Base-by-base conservation (phyloP, 371 early-diverging fungal genomes). In the Apophysomyces elegans region DNA sequence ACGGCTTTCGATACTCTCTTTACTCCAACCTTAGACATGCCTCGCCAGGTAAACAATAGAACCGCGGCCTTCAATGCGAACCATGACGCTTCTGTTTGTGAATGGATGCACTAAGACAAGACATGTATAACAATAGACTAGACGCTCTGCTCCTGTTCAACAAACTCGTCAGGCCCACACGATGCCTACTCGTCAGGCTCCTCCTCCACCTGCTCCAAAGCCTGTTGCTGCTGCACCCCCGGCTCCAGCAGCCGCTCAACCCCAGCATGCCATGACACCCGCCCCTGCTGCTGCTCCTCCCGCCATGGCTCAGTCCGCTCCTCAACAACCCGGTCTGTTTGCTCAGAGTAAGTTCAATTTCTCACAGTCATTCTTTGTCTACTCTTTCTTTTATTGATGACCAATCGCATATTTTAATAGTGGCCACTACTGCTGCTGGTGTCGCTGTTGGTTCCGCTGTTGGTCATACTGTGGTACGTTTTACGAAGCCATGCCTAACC, bases 391-490 rank as follows among this genome's bases (percentile, higher is more conserved):
- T 37, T 16, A 44, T n/a, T 45, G 16, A 45, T 12, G 46, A 45
- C 13, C 12, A 14, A 45, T 45, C 16, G 14, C 54, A 16, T 43
- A 2, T 39, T 26, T 37, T 12, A 18, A 9, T 38, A 69, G 69
- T 94, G 93, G 96, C 95, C 26, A 82, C 94, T n/a, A 96, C 95
- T 26, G 97, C 96, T 54, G 97, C 93, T 61, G 95, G 95, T 80
- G 95, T 96, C 59, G 97, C 96, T 64, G 91, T 95, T 26, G 96
- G 96, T 69, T 87, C 88, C 35, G 89, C 95, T 44, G 88, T 91
- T 39, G 93, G 92, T 50, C 91, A 90, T 66, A 86, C 85, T 37
- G 66, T 92, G 59, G 92, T 90, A 80, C 81, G 87, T 82, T 45
- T 44, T 9, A 21, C 32, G 32, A 26, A 26, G 32, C 32, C 32